Evolutionary conservation across 306 rosid species (phyloP).

Genomic region (Rosa persica): DNA sequence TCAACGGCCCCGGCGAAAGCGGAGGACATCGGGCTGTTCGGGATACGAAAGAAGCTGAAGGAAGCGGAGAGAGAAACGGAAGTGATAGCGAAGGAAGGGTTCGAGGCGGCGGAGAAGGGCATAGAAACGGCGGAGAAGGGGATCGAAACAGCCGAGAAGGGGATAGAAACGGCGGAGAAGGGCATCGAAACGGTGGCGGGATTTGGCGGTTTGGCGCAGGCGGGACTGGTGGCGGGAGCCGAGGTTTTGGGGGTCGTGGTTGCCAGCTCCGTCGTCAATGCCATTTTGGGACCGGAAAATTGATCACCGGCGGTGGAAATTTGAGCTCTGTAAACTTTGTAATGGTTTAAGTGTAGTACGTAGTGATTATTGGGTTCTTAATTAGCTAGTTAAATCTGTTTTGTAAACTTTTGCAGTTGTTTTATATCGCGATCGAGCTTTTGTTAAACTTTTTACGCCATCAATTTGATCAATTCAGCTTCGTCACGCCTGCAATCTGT

Average conservation of each 20-base stretch:
- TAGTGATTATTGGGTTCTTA: not conserved
- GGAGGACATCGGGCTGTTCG: constrained; percentile 66
- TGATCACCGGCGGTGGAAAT: constrained; percentile 32
- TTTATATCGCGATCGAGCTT: not conserved
- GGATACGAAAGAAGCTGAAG: constrained; percentile 68
- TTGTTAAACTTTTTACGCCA: too few relatives aligned
- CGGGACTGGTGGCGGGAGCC: constrained; percentile 73
- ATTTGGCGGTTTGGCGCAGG: constrained; percentile 70
- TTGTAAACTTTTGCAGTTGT: not conserved
- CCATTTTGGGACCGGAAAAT: constrained; percentile 73
- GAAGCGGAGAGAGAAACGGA: constrained; percentile 67
- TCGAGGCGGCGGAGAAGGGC: constrained; percentile 73
- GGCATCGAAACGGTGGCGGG: constrained; percentile 50
- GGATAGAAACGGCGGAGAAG: constrained; percentile 46
- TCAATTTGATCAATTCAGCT: not conserved
- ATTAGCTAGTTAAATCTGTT: not conserved
- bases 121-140: constrained; percentile 40
- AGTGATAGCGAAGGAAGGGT: constrained; percentile 72
- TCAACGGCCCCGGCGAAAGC: constrained; percentile 41
- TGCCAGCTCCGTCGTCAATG: constrained; percentile 71
- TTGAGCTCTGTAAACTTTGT: constrained; percentile 1
- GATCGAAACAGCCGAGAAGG: constrained; percentile 47
- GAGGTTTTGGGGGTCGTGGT: constrained; percentile 67
- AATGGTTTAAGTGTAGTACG: not conserved
- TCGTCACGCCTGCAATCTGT: not conserved